Percentiles rank a stretch among this genome's conserved stretches.
These are phyloP conservation scores for Iberis pinnata DNA, from an alignment of 345 rosid genomes.

Conservation along the genomic window DNA sequence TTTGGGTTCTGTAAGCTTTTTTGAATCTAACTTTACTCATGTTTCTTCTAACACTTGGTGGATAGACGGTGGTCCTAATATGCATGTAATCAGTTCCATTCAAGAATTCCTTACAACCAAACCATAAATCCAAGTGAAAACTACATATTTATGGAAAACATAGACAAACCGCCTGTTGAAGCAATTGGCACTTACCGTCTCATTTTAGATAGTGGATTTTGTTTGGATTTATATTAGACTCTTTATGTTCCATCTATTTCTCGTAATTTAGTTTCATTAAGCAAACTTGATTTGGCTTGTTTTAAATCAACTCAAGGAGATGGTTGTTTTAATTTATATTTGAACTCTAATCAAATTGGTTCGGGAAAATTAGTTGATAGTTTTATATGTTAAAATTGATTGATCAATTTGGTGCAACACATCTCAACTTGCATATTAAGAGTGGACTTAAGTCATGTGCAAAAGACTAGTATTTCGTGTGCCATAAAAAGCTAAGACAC, in stretches of 20 bases:
- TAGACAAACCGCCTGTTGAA: not conserved
- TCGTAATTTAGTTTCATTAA: constrained; percentile 5
- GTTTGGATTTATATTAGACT: not conserved
- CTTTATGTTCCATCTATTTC: constrained; percentile 5
- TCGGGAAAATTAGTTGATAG: not conserved
- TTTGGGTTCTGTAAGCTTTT: not conserved
- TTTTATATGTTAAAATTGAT: not conserved
- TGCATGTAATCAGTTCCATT: not conserved
- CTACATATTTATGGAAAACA: not conserved
- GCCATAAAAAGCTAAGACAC: not conserved
- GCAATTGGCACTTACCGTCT: constrained; percentile 1
- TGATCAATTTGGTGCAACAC: not conserved
- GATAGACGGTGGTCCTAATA: not conserved
- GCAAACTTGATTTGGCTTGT: not conserved
- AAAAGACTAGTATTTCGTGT: not conserved
- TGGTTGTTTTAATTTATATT: not conserved
- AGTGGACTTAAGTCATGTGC: not conserved
- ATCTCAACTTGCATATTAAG: not conserved
- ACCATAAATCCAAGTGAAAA: not conserved
- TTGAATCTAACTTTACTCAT: not conserved
- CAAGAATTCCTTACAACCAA: not conserved
- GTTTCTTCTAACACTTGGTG: not conserved
- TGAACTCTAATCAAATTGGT: not conserved
- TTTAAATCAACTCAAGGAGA: not conserved
- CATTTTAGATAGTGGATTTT: constrained; percentile 7